These are phyloP conservation scores for Parietichytrium sp. DNA, from an alignment of 108 stramenopile species.

Conservation along the genomic window DNA sequence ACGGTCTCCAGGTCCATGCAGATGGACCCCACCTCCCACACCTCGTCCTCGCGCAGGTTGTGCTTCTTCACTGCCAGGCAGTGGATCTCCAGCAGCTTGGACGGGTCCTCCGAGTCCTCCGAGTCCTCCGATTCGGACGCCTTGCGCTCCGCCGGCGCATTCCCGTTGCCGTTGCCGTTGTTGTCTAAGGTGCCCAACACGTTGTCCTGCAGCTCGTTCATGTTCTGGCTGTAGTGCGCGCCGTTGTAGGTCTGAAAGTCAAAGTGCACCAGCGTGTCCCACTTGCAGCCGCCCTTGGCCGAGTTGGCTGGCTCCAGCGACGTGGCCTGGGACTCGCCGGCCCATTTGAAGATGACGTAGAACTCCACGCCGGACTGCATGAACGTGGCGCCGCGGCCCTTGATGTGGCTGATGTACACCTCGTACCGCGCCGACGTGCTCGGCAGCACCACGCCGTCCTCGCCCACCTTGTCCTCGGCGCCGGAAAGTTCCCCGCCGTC, in stretches of 20 bases:
- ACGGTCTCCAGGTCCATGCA: not conserved
- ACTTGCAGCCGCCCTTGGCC: not conserved
- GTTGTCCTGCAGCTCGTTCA: not conserved
- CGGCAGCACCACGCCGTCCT: no score
- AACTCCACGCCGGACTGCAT: conserved; percentile 17
- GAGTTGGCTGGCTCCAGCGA: not conserved
- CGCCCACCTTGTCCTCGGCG: no score
- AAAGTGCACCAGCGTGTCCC: conserved; percentile 17
- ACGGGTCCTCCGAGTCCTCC: not conserved
- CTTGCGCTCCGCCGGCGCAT: no score
- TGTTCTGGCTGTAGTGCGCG: not conserved
- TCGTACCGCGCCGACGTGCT: conserved; percentile 37
- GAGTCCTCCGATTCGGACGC: no score
- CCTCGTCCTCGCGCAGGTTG: not conserved
- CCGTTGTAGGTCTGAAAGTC: not conserved
- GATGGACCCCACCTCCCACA: conserved; percentile 17
- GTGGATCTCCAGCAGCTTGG: conserved; percentile 30
- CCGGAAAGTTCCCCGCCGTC: no score
- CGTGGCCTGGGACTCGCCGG: not conserved
- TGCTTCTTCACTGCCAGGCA: not conserved
- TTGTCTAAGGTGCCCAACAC: not conserved
- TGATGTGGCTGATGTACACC: conserved; percentile 26
- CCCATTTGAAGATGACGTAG: conserved; percentile 10
- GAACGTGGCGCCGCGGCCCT: conserved; percentile 25
- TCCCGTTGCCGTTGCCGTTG: not conserved